These are phyloP conservation scores for Verticillium nonalfalfae DNA, from an alignment of 2,329 filamentous ascomycete species.

Conservation along the genomic window DNA sequence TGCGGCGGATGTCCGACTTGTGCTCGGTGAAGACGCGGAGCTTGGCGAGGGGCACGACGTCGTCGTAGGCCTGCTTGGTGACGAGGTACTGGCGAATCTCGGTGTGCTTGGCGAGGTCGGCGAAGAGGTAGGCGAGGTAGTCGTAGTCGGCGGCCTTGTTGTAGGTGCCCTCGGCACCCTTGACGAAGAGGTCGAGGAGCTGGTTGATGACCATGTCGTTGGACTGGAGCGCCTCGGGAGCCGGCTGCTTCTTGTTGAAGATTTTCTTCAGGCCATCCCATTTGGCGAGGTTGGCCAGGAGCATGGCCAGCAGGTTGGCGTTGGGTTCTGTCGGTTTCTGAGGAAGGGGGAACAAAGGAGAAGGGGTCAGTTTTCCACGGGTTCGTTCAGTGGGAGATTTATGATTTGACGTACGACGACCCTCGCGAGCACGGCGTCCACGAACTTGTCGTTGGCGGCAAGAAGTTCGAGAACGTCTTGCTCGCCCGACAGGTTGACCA, in stretches of 20 bases:
- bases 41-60: constrained; percentile 83
- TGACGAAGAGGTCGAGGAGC: constrained; percentile 92
- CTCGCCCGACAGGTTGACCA: constrained; percentile 81
- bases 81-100: constrained; percentile 72
- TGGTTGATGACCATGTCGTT: constrained; percentile 78
- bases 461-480: constrained; percentile 66
- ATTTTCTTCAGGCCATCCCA: constrained; percentile 66
- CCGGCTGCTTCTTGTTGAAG: constrained; percentile 58
- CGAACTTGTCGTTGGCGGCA: constrained; percentile 72
- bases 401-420: constrained; percentile 57
- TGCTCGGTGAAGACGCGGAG: constrained; percentile 93
- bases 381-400: constrained; percentile 8
- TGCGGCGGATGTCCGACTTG: constrained; percentile 71
- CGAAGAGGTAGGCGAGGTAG: constrained; percentile 90
- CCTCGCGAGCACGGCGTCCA: constrained; percentile 65
- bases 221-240: constrained; percentile 64
- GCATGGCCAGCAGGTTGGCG: constrained; percentile 81
- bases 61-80: constrained; percentile 67
- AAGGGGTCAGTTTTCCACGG: background rate
- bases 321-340: constrained; percentile 67
- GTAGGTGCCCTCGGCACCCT: constrained; percentile 74
- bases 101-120: constrained; percentile 79
- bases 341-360: too few relatives aligned
- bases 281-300: constrained; percentile 88
- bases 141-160: constrained; percentile 85